A percentile compares a stretch with the other conserved stretches of the same genome.
Conservation (phyloP, 225 moss, liverwort and hornwort genomes). For the Pleurozium schreberi region DNA sequence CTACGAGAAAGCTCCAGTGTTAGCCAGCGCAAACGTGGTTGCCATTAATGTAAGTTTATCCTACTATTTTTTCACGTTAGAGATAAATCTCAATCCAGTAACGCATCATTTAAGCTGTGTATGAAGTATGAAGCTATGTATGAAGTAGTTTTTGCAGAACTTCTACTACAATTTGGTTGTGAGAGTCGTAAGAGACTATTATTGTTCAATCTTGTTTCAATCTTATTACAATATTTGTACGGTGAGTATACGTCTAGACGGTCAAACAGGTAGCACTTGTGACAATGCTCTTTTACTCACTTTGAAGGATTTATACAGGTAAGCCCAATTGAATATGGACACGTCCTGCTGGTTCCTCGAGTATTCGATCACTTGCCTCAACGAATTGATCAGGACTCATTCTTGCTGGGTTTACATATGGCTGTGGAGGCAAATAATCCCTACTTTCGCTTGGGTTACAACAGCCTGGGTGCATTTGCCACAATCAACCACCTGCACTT, state of each 20-base stretch:
- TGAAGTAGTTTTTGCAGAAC: background rate
- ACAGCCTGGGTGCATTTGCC: conserved; percentile 89
- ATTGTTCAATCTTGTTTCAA: background rate
- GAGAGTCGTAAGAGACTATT: background rate
- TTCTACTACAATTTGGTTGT: background rate
- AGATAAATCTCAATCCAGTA: background rate
- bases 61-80: background rate
- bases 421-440: conserved; percentile 70
- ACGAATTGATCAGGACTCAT: conserved; percentile 57
- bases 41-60: conserved; percentile 58
- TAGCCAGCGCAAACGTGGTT: conserved; percentile 52
- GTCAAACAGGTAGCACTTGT: background rate
- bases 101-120: background rate
- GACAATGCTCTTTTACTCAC: background rate
- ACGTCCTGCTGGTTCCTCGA: conserved; percentile 69
- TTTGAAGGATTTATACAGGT: conserved; percentile 36
- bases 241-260: background rate
- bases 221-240: background rate
- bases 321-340: conserved; percentile 92
- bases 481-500: conserved; percentile 92
- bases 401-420: conserved; percentile 69
- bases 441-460: conserved; percentile 76
- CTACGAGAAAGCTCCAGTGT: conserved; percentile 28
- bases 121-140: background rate
- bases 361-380: conserved; percentile 65